Percentiles rank a stretch among this genome's conserved stretches.
These are phyloP conservation scores for Pseudevernia furfuracea DNA, from an alignment of 495 filamentous ascomycete species.

Conservation along the genomic window DNA sequence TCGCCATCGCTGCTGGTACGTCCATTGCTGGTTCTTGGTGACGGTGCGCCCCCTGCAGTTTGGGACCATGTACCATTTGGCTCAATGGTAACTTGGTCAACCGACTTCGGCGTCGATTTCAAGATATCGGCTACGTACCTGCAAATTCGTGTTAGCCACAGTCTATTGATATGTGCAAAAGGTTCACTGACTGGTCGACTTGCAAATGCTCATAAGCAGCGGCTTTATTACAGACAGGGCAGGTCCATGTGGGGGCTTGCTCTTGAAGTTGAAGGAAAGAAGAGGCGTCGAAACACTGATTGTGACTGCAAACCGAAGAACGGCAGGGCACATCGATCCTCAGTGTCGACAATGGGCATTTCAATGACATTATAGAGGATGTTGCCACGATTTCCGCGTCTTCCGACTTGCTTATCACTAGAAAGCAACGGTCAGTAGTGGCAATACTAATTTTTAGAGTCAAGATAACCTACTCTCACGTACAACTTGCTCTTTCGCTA, in stretches of 20 bases:
- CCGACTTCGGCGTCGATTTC: conserved; percentile 52
- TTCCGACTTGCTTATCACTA: conserved; percentile 72
- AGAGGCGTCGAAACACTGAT: conserved; percentile 91
- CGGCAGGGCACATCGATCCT: conserved; percentile 75
- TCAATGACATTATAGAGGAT: conserved; percentile 79
- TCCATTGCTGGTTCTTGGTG: conserved; percentile 30
- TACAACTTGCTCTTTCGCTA: conserved; percentile 73
- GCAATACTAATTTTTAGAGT: not conserved
- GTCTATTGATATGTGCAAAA: conserved; percentile 7
- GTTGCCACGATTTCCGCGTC: conserved; percentile 85
- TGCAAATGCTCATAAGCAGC: conserved; percentile 73
- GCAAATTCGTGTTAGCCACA: conserved; percentile 9
- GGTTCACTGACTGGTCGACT: conserved; percentile 69
- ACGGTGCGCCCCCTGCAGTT: conserved; percentile 33
- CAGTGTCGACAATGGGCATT: conserved; percentile 82
- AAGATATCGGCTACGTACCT: conserved; percentile 90
- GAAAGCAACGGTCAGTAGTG: conserved; percentile 18
- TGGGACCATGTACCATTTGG: conserved; percentile 74
- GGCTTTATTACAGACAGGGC: conserved; percentile 82
- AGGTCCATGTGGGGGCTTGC: conserved; percentile 91
- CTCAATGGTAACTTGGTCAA: conserved; percentile 84
- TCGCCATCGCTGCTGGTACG: conserved; percentile 47
- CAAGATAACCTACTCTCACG: conserved; percentile 61
- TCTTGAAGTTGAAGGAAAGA: conserved; percentile 91
- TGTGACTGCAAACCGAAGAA: conserved; percentile 73